A percentile compares a stretch with the other conserved stretches of the same genome.
Evolutionary conservation across 1,284 basidiomycete species (phyloP).

Genomic region (Sporisorium scitamineum): DNA sequence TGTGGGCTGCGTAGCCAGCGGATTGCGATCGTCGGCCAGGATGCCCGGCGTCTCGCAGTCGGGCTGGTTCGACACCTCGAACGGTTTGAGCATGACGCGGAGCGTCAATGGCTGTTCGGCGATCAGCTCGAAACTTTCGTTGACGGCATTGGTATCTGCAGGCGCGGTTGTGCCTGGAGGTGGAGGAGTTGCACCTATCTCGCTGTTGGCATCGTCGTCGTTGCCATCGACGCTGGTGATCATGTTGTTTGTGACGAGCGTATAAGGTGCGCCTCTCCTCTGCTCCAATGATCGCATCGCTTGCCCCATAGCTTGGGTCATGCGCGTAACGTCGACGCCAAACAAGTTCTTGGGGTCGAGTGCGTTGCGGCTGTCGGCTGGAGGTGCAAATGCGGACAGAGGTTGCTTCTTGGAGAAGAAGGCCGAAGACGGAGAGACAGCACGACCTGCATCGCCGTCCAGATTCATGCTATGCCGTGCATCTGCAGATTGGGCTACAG

Average conservation of each 20-base stretch:
- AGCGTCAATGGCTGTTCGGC: slow-evolving; percentile 50
- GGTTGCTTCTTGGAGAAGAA: slow-evolving; percentile 28
- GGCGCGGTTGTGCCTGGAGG: slow-evolving; percentile 25
- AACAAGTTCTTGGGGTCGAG: slow-evolving; percentile 45
- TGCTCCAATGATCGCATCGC: slow-evolving; percentile 48
- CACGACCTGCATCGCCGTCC: slow-evolving; percentile 7
- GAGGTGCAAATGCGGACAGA: slow-evolving; percentile 14
- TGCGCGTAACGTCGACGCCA: slow-evolving; percentile 45
- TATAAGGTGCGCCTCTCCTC: slow-evolving; percentile 45
- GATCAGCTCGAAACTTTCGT: slow-evolving; percentile 52
- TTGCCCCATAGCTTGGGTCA: slow-evolving; percentile 49
- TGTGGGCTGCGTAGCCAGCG: slow-evolving; percentile 25
- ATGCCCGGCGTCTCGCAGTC: slow-evolving; percentile 41
- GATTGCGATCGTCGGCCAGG: slow-evolving; percentile 33
- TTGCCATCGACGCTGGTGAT: slow-evolving; percentile 26
- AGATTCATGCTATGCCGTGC: slow-evolving; percentile 14
- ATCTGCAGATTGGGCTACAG: neutral
- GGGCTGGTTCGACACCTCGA: slow-evolving; percentile 43
- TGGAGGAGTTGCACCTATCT: slow-evolving; percentile 27
- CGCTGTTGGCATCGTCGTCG: slow-evolving; percentile 38
- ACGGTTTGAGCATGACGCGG: slow-evolving; percentile 51
- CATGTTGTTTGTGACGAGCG: slow-evolving; percentile 49
- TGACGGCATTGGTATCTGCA: slow-evolving; percentile 43
- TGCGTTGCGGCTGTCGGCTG: slow-evolving; percentile 12
- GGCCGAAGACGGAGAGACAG: slow-evolving; percentile 16